Conservation (phyloP, 1,284 basidiomycete genomes). For the Leccinum fallax region DNA sequence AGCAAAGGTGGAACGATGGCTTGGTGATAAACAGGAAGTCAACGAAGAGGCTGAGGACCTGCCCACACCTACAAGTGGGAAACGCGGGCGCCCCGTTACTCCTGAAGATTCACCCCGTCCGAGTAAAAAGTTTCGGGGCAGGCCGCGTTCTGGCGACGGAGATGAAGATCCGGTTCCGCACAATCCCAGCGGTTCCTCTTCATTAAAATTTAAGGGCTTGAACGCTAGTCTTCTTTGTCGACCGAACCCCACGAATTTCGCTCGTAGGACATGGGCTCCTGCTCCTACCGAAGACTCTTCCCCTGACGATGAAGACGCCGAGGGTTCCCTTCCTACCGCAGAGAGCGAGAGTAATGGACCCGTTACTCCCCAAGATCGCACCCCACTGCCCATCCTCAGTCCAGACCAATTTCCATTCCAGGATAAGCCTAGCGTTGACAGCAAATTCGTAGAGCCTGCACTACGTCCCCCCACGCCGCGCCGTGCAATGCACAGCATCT, state of each 20-base stretch:
- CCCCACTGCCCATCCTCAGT: constrained; percentile 37
- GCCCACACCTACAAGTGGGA: constrained; percentile 19
- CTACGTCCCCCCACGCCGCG: constrained; percentile 28
- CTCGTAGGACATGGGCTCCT: constrained; percentile 42
- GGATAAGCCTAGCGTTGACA: constrained; percentile 18
- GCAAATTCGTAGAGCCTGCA: constrained; percentile 26
- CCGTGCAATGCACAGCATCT: constrained; percentile 19
- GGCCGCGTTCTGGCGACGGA: constrained; percentile 23
- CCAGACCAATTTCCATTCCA: constrained; percentile 34
- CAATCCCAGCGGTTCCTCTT: constrained; percentile 28
- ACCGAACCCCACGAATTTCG: constrained; percentile 36
- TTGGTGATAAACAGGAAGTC: constrained; percentile 32
- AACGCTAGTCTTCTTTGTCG: constrained; percentile 37
- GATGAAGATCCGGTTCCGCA: constrained; percentile 35
- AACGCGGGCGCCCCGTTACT: constrained; percentile 26
- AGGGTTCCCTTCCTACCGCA: constrained; percentile 44
- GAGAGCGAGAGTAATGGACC: constrained; percentile 51
- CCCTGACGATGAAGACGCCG: constrained; percentile 38
- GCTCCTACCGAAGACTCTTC: constrained; percentile 31
- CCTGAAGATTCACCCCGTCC: constrained; percentile 30
- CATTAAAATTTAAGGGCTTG: constrained; percentile 35
- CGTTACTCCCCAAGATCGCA: constrained; percentile 50
- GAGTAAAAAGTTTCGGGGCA: constrained; percentile 30
- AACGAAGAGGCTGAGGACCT: constrained; percentile 25
- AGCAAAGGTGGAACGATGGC: constrained; percentile 41